Conservation (phyloP, 2,329 filamentous ascomycete genomes). For the Aureobasidium pullulans region DNA sequence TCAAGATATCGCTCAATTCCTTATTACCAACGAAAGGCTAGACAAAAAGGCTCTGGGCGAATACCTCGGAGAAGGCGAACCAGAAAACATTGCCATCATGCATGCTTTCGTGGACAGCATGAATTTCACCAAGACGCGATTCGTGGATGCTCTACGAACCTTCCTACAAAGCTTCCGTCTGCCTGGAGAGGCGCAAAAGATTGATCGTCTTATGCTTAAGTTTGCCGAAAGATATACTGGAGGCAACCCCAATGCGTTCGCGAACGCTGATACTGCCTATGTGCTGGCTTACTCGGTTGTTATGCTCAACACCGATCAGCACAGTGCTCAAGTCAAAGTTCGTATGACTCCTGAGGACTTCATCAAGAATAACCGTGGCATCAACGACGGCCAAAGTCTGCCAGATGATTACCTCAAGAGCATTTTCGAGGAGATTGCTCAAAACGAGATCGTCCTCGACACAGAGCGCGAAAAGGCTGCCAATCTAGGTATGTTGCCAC, state of each 20-base stretch:
- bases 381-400: conserved; percentile 91
- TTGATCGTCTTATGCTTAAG: conserved; percentile 98
- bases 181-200: conserved; percentile 95
- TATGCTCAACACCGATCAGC: conserved; percentile 89
- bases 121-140: conserved; percentile 86
- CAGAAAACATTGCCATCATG: conserved; percentile 94
- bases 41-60: conserved; percentile 92
- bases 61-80: conserved; percentile 86
- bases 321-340: conserved; percentile 77
- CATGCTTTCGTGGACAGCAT: conserved; percentile 94
- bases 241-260: conserved; percentile 94
- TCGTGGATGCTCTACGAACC: conserved; percentile 83
- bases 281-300: conserved; percentile 95
- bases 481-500: conserved; percentile 58
- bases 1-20: conserved; percentile 75
- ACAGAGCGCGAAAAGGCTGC: conserved; percentile 87
- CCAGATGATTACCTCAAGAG: conserved; percentile 83
- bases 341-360: conserved; percentile 97
- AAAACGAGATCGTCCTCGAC: conserved; percentile 88
- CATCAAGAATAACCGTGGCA: conserved; percentile 97
- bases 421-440: conserved; percentile 87
- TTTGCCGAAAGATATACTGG: conserved; percentile 94
- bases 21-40: conserved; percentile 72
- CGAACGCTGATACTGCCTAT: conserved; percentile 96
- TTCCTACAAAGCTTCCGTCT: conserved; percentile 93